Evolutionary conservation across 2,329 filamentous ascomycete species (phyloP), one percentile per base, ranked within the genome.

Genomic region (Cordyceps cicadae): DNA sequence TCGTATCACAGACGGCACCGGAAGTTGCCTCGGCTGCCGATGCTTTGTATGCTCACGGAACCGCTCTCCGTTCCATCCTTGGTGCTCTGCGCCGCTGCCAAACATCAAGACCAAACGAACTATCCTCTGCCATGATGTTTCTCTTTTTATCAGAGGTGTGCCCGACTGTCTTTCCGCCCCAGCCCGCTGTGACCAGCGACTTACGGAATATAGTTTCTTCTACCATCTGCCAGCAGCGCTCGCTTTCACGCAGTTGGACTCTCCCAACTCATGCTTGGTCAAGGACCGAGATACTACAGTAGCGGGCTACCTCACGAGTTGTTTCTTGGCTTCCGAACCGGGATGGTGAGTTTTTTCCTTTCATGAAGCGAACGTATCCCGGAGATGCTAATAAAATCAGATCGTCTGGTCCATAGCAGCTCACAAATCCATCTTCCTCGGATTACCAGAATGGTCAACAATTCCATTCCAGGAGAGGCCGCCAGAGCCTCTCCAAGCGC

Each of bases 311-410:
- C 72, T 0, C 74, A 77, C 50, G 68, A 67, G 39, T 64, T 77
- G 0, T 77, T 77, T 54, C 65, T 74, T 1, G 76, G 75, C 0
- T 74, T 74, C 53, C 65, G 75, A n/a, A 74, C 75, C 7, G 21
- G 34, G 11, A 26, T 54, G 5, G 52, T 54, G 21, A 54, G 52
- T 11, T 21, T n/a, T 4, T 3, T 24, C 24, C 3, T 24, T 7
- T 11, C 37, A 37, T 21, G 12, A 8, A 26, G 3, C 24, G 12
- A 1, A 24, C n/a, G 52, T n/a, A n/a, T 6, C 7, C n/a, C 7
- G 1, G 8, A 15, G 52, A 43, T 26, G 19, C 52, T 54, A 12
- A 54, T 12, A 29, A 2, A 12, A 14, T 4, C 3, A 54, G 52
- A 26, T 43, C 26, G 37, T 54, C 14, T 54, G 52, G 52, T 67